Evolutionary conservation across 371 early-diverging fungal species (phyloP), one percentile per base, ranked within the genome.

Genomic region (Massospora cicadina): DNA sequence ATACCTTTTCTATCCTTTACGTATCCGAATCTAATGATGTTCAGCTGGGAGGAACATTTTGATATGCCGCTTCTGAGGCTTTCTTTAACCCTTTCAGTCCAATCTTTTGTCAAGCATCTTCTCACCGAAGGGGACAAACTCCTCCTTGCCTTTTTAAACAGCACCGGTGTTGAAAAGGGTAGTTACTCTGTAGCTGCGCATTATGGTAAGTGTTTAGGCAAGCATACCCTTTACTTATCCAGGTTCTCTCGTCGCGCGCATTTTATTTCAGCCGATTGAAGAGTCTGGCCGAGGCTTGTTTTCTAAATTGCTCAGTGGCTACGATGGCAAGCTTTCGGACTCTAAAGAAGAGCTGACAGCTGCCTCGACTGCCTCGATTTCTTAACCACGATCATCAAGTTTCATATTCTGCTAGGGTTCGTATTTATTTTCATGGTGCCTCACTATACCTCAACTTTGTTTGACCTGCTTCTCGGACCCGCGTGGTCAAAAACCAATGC

Each of bases 111-210:
- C 27, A 97, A 97, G 70, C 91, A 93, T 68, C 65, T 95, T 1
- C 70, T 97, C 59, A 95, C 96, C 0, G 93, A 93, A 72, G 98
- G 95, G 17, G 98, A 97, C 72, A 91, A 89, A 71, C 84, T 95
- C 77, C 69, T 92, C 43, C 78, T 93, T 67, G 73, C 90, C 2
- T 3, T 33, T 62, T 23, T 33, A 25, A 43, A 30, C 32, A 62
- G 33, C 26, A 17, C 43, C 10, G 43, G 43, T 10, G 23, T n/a
- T 10, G n/a, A 33, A 0, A 62, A 62, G 53, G 62, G 62, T 7
- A 23, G 43, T 5, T 62, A 28, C 53, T 24, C 33, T 17, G 12
- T 43, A 21, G 62, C 33, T 1, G 74, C 84, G 25, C 90, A 91
- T 70, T 88, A 91, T 74, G 95, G 89, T 83, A 70, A 60, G 68